These are phyloP conservation scores for Neofusicoccum parvum DNA, from an alignment of 2,329 filamentous ascomycete genomes.

Conservation along the genomic window DNA sequence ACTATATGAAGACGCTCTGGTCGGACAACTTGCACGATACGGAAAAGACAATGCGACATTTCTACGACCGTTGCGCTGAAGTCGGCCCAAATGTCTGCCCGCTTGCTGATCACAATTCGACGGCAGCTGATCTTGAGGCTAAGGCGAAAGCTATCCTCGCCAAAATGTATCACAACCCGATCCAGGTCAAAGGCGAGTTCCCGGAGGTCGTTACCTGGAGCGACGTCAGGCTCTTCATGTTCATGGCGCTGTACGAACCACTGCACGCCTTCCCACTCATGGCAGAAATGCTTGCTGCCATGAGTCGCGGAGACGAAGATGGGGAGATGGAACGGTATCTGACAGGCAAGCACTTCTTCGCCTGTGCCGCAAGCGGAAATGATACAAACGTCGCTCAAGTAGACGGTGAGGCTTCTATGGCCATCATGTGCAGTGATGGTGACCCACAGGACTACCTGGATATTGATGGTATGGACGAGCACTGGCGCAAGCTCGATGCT, in stretches of 20 bases:
- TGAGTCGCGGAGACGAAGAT: conserved; percentile 38
- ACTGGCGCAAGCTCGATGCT: conserved; percentile 36
- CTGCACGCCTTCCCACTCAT: conserved; percentile 35
- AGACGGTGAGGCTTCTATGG: conserved; percentile 27
- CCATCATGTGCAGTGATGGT: conserved; percentile 46
- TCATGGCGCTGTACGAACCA: conserved; percentile 41
- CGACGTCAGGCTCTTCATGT: conserved; percentile 41
- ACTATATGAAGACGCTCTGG: conserved; percentile 41
- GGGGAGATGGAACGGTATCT: conserved; percentile 25
- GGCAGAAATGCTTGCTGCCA: conserved; percentile 36
- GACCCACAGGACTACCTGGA: conserved; percentile 33
- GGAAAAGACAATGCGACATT: conserved; percentile 45
- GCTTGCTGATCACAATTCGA: conserved; percentile 39
- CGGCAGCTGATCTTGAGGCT: conserved; percentile 38
- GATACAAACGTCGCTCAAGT: conserved; percentile 25
- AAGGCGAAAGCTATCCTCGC: conserved; percentile 36
- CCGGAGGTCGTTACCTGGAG: conserved; percentile 45
- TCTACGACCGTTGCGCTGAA: conserved; percentile 49
- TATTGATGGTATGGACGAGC: conserved; percentile 34
- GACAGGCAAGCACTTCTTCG: conserved; percentile 30
- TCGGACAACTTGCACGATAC: conserved; percentile 46
- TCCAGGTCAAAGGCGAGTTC: conserved; percentile 34
- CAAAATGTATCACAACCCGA: conserved; percentile 44
- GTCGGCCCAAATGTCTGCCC: conserved; percentile 45
- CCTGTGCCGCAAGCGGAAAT: conserved; percentile 32